Conservation (phyloP, 2,329 filamentous ascomycete genomes). For the Aschersonia sp. region DNA sequence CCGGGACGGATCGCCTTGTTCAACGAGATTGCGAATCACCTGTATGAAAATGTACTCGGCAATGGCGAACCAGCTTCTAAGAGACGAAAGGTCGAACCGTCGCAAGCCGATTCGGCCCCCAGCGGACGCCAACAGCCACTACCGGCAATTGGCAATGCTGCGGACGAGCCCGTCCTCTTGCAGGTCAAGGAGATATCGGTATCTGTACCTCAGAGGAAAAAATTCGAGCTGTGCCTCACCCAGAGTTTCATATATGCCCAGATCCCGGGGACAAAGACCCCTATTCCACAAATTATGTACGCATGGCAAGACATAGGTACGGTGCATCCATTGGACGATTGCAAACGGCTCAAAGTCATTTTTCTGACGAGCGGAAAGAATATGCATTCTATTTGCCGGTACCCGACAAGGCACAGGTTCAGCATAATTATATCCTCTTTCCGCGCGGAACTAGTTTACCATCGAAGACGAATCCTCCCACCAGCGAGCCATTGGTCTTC, state of each 20-base stretch:
- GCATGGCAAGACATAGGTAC: conserved; percentile 48
- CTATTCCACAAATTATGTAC: conserved; percentile 39
- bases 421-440: conserved; percentile 52
- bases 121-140: conserved; percentile 4
- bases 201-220: conserved; percentile 53
- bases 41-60: conserved; percentile 28
- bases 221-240: conserved; percentile 51
- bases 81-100: conserved; percentile 34
- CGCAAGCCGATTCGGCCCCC: conserved; percentile 11
- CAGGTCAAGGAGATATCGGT: conserved; percentile 53
- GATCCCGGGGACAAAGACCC: conserved; percentile 32
- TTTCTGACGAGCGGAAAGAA: conserved; percentile 22
- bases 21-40: conserved; percentile 38
- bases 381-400: conserved; percentile 49
- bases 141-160: conserved; percentile 16
- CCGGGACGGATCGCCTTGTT: conserved; percentile 35
- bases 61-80: conserved; percentile 34
- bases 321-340: too few species aligned
- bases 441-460: conserved; percentile 39
- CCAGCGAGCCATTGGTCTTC: conserved; percentile 46
- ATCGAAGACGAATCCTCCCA: conserved; percentile 26
- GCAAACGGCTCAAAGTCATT: too few species aligned
- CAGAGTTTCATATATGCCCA: conserved; percentile 42
- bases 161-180: conserved; percentile 37
- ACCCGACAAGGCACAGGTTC: conserved; percentile 48